Evolutionary conservation across 208 protist species (phyloP).

Genomic region (Phytomonas serpens): DNA sequence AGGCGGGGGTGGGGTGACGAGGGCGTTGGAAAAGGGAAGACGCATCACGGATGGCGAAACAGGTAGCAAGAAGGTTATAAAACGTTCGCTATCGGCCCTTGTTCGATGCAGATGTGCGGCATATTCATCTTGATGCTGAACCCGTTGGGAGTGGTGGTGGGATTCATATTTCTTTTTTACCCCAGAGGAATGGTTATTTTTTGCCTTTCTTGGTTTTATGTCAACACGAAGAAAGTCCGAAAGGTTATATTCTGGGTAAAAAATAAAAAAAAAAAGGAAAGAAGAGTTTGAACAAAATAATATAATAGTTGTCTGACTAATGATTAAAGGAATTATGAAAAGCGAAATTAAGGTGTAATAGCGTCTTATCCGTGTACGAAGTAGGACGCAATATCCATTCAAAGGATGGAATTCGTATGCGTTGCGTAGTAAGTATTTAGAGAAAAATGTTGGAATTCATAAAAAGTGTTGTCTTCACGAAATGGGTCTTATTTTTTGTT

Average conservation of each 20-base stretch:
- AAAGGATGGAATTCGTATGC: background rate
- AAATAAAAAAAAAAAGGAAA: background rate
- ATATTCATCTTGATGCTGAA: background rate
- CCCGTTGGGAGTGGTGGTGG: background rate
- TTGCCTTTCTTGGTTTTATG: background rate
- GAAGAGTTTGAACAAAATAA: constrained; percentile 2
- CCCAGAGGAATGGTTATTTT: constrained; percentile 10
- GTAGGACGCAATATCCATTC: background rate
- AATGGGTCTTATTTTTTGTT: background rate
- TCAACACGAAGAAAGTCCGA: background rate
- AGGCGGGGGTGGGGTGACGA: background rate
- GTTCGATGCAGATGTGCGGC: background rate
- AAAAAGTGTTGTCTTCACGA: background rate
- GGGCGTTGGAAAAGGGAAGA: background rate
- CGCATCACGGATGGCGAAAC: background rate
- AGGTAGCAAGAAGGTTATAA: background rate
- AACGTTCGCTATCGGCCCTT: background rate
- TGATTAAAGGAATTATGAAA: background rate
- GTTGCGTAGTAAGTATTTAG: background rate
- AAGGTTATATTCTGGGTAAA: background rate
- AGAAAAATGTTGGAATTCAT: background rate
- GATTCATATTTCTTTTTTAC: constrained; percentile 11
- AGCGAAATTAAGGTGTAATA: background rate
- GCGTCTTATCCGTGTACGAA: background rate
- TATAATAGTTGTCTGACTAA: background rate